These are phyloP conservation scores for Chlamydomonas reinhardtii DNA, from an alignment of 163 green algal species.

Conservation along the genomic window DNA sequence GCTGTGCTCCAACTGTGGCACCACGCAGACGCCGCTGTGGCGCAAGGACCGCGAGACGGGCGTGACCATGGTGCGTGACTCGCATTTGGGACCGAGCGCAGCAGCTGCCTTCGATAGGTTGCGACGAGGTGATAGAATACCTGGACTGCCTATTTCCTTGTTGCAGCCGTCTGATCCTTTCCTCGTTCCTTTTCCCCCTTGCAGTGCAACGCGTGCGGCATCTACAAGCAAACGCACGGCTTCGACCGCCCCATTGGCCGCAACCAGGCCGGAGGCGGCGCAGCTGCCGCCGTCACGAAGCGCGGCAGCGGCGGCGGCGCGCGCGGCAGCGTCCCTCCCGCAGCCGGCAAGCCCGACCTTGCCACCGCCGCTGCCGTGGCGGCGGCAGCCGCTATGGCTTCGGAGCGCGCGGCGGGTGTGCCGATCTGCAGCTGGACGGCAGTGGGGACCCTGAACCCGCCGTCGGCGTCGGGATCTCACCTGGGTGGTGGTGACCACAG, in stretches of 20 bases:
- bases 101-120: too few species aligned
- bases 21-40: slow-evolving; percentile 61
- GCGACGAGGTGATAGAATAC: too few species aligned
- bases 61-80: slow-evolving; percentile 34
- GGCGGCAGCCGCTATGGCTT: too few species aligned
- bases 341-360: too few species aligned
- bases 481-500: too few species aligned
- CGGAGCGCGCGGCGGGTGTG: too few species aligned
- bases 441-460: too few species aligned
- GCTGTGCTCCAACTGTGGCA: slow-evolving; percentile 65
- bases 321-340: background rate
- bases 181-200: background rate
- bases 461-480: too few species aligned
- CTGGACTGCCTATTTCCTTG: background rate
- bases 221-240: slow-evolving; percentile 67
- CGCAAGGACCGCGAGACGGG: slow-evolving; percentile 61
- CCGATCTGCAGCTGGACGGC: too few species aligned
- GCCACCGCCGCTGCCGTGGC: too few species aligned
- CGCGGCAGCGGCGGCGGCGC: background rate
- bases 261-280: slow-evolving; percentile 2
- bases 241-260: slow-evolving; percentile 35
- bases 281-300: background rate
- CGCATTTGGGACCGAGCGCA: too few species aligned
- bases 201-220: slow-evolving; percentile 69
- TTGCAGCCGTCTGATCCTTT: background rate